Evolutionary conservation across 2,329 filamentous ascomycete genomes (phyloP).

Genomic region (Pseudogymnoascus sp.): DNA sequence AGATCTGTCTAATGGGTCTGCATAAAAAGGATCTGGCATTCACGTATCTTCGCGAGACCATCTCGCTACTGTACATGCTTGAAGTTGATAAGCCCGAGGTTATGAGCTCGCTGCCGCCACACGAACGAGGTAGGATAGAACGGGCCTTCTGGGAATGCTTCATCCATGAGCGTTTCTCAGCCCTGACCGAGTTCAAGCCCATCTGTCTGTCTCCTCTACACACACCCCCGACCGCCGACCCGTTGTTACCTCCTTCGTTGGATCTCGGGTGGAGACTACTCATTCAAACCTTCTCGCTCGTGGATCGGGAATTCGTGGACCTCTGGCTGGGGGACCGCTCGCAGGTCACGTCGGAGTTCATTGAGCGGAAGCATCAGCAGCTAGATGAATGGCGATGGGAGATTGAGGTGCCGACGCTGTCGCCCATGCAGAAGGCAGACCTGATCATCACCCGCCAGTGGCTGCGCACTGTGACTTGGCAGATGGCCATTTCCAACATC

Average conservation of each 20-base stretch:
- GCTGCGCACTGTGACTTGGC: constrained; percentile 40
- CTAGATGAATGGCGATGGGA: constrained; percentile 33
- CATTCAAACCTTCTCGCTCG: constrained; percentile 36
- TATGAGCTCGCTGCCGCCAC: constrained; percentile 25
- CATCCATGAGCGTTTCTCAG: constrained; percentile 45
- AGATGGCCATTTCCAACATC: constrained; percentile 40
- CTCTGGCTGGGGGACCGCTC: constrained; percentile 33
- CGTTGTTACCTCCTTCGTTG: constrained; percentile 30
- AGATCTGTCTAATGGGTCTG: constrained; percentile 43
- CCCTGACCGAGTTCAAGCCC: constrained; percentile 16
- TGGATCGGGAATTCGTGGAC: constrained; percentile 36
- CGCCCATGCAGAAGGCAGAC: constrained; percentile 39
- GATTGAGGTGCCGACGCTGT: constrained; percentile 30
- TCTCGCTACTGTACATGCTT: constrained; percentile 37
- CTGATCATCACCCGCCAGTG: constrained; percentile 42
- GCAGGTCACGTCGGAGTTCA: constrained; percentile 33
- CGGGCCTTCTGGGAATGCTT: constrained; percentile 48
- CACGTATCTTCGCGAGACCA: constrained; percentile 42
- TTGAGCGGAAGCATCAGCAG: constrained; percentile 37
- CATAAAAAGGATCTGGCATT: constrained; percentile 41
- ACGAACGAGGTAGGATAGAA: constrained; percentile 36
- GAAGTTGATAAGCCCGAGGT: constrained; percentile 34
- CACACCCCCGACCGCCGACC: constrained; percentile 33
- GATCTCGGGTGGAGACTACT: constrained; percentile 36
- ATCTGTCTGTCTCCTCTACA: constrained; percentile 33